Evolutionary conservation across 306 rosid species (phyloP), one percentile per base, ranked within the genome.

Genomic region (Cucurbita argyrosperma): DNA sequence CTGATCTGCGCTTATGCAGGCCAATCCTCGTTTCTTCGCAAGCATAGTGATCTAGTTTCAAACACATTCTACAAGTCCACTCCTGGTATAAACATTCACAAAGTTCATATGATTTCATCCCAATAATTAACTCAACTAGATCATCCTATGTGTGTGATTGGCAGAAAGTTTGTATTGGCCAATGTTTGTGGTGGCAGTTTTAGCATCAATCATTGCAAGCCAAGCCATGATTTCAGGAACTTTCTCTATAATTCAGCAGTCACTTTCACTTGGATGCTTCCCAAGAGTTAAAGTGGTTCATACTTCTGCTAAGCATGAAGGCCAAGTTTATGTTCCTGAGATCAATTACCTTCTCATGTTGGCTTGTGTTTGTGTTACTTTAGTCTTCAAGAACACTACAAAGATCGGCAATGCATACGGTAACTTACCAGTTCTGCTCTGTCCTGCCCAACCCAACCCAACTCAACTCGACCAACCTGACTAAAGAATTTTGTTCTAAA

Each of bases 241-340:
- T 5, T 77, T 77, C 62, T 77, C 76, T 3, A 77, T 77, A 45
- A 67, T 77, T 16, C 80, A 77, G 9, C 80, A 77, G 14, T 68
- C 76, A 15, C 56, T 70, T 1, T 58, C 80, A 47, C 75, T 77
- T n/a, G 76, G 76, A 19, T 77, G 80, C 53, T 77, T 77, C 50
- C 80, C 80, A 35, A 67, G 62, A 11, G 76, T 77, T 10, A 69
- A 59, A 55, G 57, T 77, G 23, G 68, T 70, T 23, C 80, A 77
- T 38, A 77, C 80, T 4, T 77, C 80, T 4, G 49, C 40, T 2
- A 60, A 69, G 49, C 35, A 45, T 7, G 54, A 49, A 23, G 80
- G 76, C 5, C 80, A 77, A 57, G 80, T 77, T 56, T 77, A 77
- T 54, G 42, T 77, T 56, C 80, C 80, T 12, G 80, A 77, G 15